Conservation (phyloP, 495 filamentous ascomycete species). For the Podospora appendiculata region DNA sequence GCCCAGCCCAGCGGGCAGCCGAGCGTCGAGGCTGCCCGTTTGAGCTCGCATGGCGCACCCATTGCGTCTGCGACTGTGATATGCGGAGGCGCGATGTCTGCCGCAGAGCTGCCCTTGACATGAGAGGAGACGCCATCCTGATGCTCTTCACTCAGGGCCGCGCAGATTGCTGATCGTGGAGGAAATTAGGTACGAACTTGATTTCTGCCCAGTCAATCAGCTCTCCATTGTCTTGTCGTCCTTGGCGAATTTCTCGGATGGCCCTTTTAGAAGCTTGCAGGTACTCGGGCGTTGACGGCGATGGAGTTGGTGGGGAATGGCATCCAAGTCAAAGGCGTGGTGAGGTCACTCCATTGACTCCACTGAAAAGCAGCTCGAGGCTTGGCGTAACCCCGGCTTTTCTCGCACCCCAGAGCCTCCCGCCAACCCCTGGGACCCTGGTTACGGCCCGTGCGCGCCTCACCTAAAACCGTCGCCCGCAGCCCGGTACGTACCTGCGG, state of each 20-base stretch:
- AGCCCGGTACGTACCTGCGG: too few species aligned
- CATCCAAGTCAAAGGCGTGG: too few species aligned
- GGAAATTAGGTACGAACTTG: background rate
- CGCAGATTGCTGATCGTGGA: background rate
- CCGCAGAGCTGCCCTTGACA: conserved; percentile 14
- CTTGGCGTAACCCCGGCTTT: background rate
- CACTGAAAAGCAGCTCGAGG: background rate
- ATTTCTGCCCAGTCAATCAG: background rate
- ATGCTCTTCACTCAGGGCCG: background rate
- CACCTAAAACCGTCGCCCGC: too few species aligned
- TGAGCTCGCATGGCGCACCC: conserved; percentile 20
- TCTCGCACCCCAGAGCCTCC: background rate
- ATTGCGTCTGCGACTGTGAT: conserved; percentile 13
- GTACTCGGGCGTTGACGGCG: too few species aligned
- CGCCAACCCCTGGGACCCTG: background rate
- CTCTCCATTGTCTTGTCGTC: background rate
- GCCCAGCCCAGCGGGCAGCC: conserved; percentile 9
- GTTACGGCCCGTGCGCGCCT: too few species aligned
- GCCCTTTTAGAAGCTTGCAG: too few species aligned
- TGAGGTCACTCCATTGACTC: too few species aligned
- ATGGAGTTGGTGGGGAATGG: too few species aligned
- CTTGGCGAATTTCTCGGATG: background rate
- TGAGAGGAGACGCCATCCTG: conserved; percentile 15
- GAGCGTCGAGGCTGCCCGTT: conserved; percentile 4
- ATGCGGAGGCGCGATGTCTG: conserved; percentile 1